Conservation (phyloP, 148 eudicot genomes). For the Euryodendron excelsum region DNA sequence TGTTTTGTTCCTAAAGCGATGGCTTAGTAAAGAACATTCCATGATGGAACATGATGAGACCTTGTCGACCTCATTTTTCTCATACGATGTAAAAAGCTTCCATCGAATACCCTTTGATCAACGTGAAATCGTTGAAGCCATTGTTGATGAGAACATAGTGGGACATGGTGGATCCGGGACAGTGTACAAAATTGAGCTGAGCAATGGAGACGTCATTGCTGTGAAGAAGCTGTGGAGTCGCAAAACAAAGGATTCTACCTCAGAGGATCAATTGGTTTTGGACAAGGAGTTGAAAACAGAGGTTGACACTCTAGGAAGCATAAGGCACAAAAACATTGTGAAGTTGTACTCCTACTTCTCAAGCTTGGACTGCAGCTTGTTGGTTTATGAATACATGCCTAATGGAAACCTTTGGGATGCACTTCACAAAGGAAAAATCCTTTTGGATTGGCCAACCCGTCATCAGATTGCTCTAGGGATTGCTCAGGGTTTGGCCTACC, state of each 20-base stretch:
- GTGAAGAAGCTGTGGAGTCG: slow-evolving; percentile 85
- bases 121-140: slow-evolving; percentile 55
- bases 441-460: slow-evolving; percentile 77
- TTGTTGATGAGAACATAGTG: slow-evolving; percentile 69
- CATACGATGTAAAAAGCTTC: slow-evolving; percentile 76
- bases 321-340: slow-evolving; percentile 87
- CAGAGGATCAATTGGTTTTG: slow-evolving; percentile 38
- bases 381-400: slow-evolving; percentile 87
- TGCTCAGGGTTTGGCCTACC: slow-evolving; percentile 87
- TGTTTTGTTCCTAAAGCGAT: slow-evolving; percentile 39
- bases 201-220: slow-evolving; percentile 65
- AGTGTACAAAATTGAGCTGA: slow-evolving; percentile 65
- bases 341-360: slow-evolving; percentile 72
- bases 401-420: slow-evolving; percentile 93
- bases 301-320: slow-evolving; percentile 76
- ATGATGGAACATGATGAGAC: slow-evolving; percentile 51
- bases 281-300: slow-evolving; percentile 75
- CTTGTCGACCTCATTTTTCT: slow-evolving; percentile 49
- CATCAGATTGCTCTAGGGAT: slow-evolving; percentile 75
- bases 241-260: slow-evolving; percentile 42
- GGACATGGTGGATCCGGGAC: slow-evolving; percentile 90
- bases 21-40: slow-evolving; percentile 46
- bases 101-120: slow-evolving; percentile 68
- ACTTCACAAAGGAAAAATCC: slow-evolving; percentile 58
- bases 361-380: slow-evolving; percentile 54